These are phyloP conservation scores for Zelonia costaricensis DNA, from an alignment of 208 protist species.

Conservation along the genomic window DNA sequence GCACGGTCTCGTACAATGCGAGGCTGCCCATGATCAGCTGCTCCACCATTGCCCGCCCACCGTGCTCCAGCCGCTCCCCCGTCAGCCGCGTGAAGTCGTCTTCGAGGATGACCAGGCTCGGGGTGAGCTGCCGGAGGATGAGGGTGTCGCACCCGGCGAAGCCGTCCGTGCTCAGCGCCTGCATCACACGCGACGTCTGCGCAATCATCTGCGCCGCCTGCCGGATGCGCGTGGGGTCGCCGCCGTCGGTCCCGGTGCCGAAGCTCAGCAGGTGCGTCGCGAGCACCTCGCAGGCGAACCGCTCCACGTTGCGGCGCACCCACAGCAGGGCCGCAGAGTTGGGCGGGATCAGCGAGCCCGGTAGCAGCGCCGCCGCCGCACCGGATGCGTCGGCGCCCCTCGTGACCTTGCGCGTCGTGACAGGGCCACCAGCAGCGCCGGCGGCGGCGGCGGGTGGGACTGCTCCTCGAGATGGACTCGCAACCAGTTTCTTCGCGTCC, in stretches of 20 bases:
- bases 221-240: constrained; percentile 74
- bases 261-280: constrained; percentile 74
- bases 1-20: constrained; percentile 23
- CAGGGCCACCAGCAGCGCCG: not conserved
- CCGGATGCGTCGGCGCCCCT: no score
- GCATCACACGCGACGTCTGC: constrained; percentile 63
- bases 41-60: constrained; percentile 65
- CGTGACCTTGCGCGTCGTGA: not conserved
- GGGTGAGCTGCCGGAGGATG: constrained; percentile 64
- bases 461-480: not conserved
- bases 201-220: constrained; percentile 64
- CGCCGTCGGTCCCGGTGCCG: constrained; percentile 73
- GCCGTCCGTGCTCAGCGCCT: constrained; percentile 46
- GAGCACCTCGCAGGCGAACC: constrained; percentile 70
- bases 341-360: constrained; percentile 42
- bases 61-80: constrained; percentile 44
- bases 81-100: constrained; percentile 66
- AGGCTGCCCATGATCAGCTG: constrained; percentile 60
- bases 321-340: constrained; percentile 78
- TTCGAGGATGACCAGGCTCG: constrained; percentile 72
- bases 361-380: not conserved
- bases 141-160: constrained; percentile 76
- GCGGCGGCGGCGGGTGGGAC: not conserved
- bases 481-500: not conserved
- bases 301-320: constrained; percentile 70